Conservation (phyloP, 2,329 filamentous ascomycete genomes). For the Verticillium isaacii region DNA sequence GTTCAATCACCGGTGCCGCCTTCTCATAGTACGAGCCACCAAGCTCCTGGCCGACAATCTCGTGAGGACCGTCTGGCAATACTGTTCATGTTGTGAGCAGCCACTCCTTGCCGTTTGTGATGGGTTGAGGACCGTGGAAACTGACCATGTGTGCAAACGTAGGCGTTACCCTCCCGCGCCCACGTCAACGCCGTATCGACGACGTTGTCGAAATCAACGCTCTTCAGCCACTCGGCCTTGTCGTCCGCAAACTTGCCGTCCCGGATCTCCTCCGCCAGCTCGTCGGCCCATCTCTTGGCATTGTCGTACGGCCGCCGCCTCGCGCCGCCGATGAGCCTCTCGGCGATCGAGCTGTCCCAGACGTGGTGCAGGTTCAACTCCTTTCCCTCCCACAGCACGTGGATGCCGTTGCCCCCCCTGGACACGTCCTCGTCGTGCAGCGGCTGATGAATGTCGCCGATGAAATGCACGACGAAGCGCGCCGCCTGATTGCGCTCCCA, state of each 20-base stretch:
- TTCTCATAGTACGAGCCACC: constrained; percentile 58
- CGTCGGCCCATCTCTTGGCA: constrained; percentile 52
- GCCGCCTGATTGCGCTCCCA: constrained; percentile 52
- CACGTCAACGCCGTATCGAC: constrained; percentile 54
- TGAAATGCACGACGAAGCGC: constrained; percentile 64
- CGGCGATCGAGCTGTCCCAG: constrained; percentile 68
- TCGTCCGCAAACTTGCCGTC: constrained; percentile 48
- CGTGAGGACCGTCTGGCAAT: constrained; percentile 54
- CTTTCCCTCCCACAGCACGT: constrained; percentile 54
- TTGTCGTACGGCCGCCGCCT: constrained; percentile 42
- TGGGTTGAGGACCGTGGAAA: constrained; percentile 1
- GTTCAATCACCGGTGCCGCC: constrained; percentile 59
- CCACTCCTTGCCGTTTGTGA: not conserved
- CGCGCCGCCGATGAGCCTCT: constrained; percentile 56
- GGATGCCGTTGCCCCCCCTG: constrained; percentile 64
- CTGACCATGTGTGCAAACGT: constrained; percentile 58
- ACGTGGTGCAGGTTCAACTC: constrained; percentile 65
- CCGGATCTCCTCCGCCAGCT: constrained; percentile 49
- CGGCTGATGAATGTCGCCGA: constrained; percentile 67
- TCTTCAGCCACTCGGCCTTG: constrained; percentile 50
- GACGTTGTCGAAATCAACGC: constrained; percentile 49
- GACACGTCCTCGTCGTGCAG: constrained; percentile 61
- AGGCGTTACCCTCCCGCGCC: constrained; percentile 59
- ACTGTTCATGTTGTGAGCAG: constrained; percentile 32
- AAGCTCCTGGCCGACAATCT: constrained; percentile 56